A percentile compares a stretch with the other conserved stretches of the same genome.
Evolutionary conservation across 139 green algal genomes (phyloP).

Genomic region (Micromonas pusilla): DNA sequence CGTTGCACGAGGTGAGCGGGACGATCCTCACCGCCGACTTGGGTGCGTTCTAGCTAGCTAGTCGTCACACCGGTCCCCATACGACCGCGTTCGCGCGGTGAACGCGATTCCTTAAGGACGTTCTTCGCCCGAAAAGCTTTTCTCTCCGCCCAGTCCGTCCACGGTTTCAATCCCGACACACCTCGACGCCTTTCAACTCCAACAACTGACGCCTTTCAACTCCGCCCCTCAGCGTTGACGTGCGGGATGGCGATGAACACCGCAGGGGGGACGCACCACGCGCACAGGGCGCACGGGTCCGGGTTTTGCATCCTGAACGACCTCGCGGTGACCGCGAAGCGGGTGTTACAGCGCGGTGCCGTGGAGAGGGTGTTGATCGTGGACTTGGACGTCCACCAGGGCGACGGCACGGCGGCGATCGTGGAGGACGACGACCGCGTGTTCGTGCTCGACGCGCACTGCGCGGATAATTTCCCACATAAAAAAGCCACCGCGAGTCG

Average conservation of each 20-base stretch:
- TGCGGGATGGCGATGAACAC: conserved; percentile 31
- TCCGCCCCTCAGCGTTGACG: too few species aligned
- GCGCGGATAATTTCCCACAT: conserved; percentile 72
- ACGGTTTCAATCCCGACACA: too few species aligned
- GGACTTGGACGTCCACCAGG: conserved; percentile 88
- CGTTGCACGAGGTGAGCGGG: conserved; percentile 30
- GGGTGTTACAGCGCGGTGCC: conserved; percentile 43
- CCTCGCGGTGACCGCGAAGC: conserved; percentile 56
- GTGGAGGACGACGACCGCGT: conserved; percentile 30
- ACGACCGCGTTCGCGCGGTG: too few species aligned
- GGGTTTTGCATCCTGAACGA: conserved; percentile 90
- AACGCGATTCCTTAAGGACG: too few species aligned
- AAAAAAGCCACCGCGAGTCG: conserved; percentile 52
- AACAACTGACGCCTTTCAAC: too few species aligned
- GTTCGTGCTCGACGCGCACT: conserved; percentile 71
- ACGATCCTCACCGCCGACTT: neutral
- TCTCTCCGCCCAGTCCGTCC: too few species aligned
- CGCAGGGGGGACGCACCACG: conserved; percentile 68
- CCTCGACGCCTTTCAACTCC: too few species aligned
- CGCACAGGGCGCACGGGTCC: conserved; percentile 51
- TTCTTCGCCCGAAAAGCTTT: too few species aligned
- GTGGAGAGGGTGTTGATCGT: conserved; percentile 61
- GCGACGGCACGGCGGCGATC: conserved; percentile 60
- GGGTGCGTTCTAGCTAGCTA: too few species aligned
- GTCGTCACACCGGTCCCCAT: too few species aligned